phyloP scores from a whole-genome alignment of 495 filamentous ascomycete genomes.

The Neurospora sp. region DNA sequence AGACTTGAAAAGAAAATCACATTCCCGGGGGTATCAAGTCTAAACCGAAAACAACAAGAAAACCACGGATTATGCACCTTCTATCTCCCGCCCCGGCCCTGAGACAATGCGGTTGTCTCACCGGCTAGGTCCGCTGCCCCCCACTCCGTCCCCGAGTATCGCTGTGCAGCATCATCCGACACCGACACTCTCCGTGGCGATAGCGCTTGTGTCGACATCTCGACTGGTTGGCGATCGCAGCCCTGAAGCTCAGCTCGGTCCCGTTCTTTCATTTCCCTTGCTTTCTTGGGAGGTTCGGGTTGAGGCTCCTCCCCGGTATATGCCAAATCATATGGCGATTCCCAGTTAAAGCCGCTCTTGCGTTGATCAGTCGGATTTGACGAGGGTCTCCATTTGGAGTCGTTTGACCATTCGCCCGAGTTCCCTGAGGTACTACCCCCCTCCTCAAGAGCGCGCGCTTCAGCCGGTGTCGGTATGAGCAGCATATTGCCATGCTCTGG shows the following conservation, averaged over 20 bases:
- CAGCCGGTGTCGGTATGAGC: constrained; percentile 2
- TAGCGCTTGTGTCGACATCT: neutral
- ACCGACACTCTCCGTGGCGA: neutral
- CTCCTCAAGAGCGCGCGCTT: neutral
- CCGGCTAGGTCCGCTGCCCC: neutral
- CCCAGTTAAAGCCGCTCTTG: constrained; percentile 21
- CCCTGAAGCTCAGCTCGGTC: neutral
- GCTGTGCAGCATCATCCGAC: neutral
- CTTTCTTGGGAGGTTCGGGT: neutral
- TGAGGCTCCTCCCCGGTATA: neutral
- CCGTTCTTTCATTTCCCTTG: neutral
- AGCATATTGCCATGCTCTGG: constrained; percentile 11
- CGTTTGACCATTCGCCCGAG: constrained; percentile 5
- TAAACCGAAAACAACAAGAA: neutral
- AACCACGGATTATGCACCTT: neutral
- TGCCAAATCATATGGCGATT: constrained; percentile 18
- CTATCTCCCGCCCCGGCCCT: neutral
- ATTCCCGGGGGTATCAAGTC: neutral
- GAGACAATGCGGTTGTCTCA: neutral
- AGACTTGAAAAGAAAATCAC: neutral
- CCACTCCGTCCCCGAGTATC: neutral
- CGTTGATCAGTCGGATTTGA: constrained; percentile 3
- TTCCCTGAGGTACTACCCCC: neutral
- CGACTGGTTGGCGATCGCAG: neutral
- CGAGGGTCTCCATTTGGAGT: constrained; percentile 11